Evolutionary conservation across 306 rosid genomes (phyloP).

Genomic region (Glycine tomentella): DNA sequence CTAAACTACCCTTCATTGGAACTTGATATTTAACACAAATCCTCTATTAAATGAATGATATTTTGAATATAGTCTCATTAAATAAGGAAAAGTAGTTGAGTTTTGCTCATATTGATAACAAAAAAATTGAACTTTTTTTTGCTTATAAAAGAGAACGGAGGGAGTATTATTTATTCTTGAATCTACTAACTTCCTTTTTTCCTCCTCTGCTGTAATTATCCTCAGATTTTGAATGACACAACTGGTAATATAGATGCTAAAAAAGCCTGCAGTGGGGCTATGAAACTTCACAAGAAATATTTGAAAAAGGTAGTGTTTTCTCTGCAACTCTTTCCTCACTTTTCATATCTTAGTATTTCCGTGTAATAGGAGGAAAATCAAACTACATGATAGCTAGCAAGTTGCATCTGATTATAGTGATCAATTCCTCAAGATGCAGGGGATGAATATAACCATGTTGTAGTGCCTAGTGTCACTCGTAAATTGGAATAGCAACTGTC

Average conservation of each 20-base stretch:
- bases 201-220: constrained; percentile 35
- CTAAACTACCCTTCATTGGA: too few relatives aligned
- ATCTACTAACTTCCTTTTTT: constrained; percentile 8
- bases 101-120: too few relatives aligned
- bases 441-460: neutral
- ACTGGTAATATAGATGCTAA: constrained; percentile 95
- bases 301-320: constrained; percentile 74
- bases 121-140: too few relatives aligned
- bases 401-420: neutral
- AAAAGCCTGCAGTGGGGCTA: constrained; percentile 93
- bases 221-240: constrained; percentile 91
- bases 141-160: too few relatives aligned
- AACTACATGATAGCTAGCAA: neutral
- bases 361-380: constrained; percentile 12
- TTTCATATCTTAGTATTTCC: constrained; percentile 5
- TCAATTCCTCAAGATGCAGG: neutral
- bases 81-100: too few relatives aligned
- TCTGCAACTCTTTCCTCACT: neutral
- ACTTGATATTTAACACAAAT: too few relatives aligned
- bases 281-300: constrained; percentile 97
- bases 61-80: too few relatives aligned
- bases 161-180: neutral
- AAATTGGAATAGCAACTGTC: neutral
- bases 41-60: too few relatives aligned
- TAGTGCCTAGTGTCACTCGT: neutral